Evolutionary conservation across 225 moss, liverwort and hornwort genomes (phyloP), one percentile per base, ranked within the genome.

Genomic region (Marchantia polymorpha): DNA sequence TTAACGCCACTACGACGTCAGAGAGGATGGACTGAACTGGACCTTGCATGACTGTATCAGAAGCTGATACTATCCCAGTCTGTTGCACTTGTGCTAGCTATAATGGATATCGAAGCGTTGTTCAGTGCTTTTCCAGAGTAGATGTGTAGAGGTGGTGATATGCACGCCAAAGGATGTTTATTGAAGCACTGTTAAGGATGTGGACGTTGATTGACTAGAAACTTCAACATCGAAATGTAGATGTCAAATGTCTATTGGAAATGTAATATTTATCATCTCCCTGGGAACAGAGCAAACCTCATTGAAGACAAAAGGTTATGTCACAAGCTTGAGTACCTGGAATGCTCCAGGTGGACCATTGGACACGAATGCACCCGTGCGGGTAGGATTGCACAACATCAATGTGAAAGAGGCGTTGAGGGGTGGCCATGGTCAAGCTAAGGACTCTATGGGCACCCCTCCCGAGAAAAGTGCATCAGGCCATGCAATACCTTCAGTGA

Each of bases 291-390:
- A 97, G 79, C 91, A 91, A 92, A 86, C 80, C 80, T 86, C 87
- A 64, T 60, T 90, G 78, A 94, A 92, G 81, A 86, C 92, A 19
- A 97, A 94, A 82, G 83, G 82, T 25, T 93, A 90, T n/a, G 89
- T 87, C 76, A 86, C 91, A 65, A 91, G 87, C 82, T 81, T 92
- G 79, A 92, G 88, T 82, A 88, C 90, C 59, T 94, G 89, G 92
- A 84, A 92, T 53, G 83, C 88, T 27, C 90, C 94, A 54, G 76
- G 78, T n/a, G 89, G 86, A 27, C 78, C 82, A 78, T 76, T 80
- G n/a, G 93, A 94, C 73, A 76, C 87, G 52, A 89, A 84, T 84
- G 77, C 80, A 50, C n/a, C 87, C 52, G 79, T 86, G 63, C 72
- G 91, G 52, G 86, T 85, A 23, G 90, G 88, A 23, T 64, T 91